These are phyloP conservation scores for Chenopodium berlandieri DNA, from an alignment of 148 eudicot species.

Conservation along the genomic window DNA sequence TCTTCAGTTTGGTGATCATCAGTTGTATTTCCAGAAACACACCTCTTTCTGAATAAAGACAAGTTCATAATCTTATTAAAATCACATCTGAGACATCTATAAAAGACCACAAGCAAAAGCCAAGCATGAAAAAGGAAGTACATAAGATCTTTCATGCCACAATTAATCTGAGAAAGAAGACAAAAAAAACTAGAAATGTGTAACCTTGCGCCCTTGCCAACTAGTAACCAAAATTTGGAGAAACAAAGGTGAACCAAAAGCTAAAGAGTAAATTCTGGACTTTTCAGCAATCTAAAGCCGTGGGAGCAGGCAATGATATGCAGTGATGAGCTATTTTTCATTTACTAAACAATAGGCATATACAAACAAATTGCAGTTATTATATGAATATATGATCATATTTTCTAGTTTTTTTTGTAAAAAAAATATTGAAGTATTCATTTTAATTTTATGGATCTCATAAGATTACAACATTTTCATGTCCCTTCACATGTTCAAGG, in stretches of 20 bases:
- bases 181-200: not conserved
- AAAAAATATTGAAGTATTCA: too few relatives aligned
- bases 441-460: too few relatives aligned
- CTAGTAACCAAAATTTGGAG: not conserved
- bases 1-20: constrained; percentile 37
- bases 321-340: not conserved
- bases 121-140: not conserved
- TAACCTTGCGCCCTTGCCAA: not conserved
- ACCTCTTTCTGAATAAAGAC: constrained; percentile 26
- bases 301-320: not conserved
- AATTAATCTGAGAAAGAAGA: not conserved
- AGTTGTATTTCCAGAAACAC: constrained; percentile 19
- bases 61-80: not conserved
- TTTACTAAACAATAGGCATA: not conserved
- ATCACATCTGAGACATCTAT: not conserved
- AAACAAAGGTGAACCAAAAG: not conserved
- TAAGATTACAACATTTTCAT: not conserved
- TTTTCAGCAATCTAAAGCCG: not conserved
- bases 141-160: not conserved
- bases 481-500: not conserved
- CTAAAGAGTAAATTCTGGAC: not conserved
- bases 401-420: too few relatives aligned
- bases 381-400: too few relatives aligned
- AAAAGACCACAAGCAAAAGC: not conserved
- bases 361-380: not conserved